phyloP scores from a whole-genome alignment of 768 basidiomycete genomes.

The Pisolithus tinctorius region DNA sequence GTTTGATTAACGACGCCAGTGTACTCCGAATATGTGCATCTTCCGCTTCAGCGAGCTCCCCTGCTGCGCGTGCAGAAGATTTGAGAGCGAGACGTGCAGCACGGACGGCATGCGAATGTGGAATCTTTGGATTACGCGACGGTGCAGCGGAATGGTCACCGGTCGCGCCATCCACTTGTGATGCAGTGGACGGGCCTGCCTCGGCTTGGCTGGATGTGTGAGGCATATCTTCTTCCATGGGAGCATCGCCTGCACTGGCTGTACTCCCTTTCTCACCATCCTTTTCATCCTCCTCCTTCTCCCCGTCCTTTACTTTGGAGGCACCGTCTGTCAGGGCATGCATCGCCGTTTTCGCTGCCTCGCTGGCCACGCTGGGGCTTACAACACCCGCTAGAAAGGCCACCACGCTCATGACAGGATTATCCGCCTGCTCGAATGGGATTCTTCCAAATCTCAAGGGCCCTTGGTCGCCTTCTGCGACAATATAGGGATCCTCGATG shows the following conservation, averaged over 20 bases:
- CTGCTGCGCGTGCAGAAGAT: constrained; percentile 82
- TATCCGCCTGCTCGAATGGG: constrained; percentile 93
- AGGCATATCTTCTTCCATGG: constrained; percentile 27
- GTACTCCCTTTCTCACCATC: constrained; percentile 27
- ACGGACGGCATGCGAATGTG: constrained; percentile 70
- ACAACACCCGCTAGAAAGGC: constrained; percentile 95
- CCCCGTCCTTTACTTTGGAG: constrained; percentile 28
- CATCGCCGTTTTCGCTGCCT: constrained; percentile 87
- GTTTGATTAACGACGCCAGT: constrained; percentile 79
- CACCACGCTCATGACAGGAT: constrained; percentile 98
- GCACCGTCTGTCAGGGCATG: constrained; percentile 69
- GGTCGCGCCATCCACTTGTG: constrained; percentile 36
- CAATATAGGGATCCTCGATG: constrained; percentile 92
- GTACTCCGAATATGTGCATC: constrained; percentile 72
- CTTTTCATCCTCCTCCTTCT: constrained; percentile 22
- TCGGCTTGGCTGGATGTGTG: constrained; percentile 7
- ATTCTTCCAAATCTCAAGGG: constrained; percentile 68
- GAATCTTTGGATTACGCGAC: constrained; percentile 33
- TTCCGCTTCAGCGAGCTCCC: constrained; percentile 73
- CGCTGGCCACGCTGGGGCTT: constrained; percentile 82
- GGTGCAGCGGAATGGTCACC: constrained; percentile 34
- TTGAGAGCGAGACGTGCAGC: constrained; percentile 85
- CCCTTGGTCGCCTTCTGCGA: constrained; percentile 69
- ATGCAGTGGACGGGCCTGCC: constrained; percentile 6
- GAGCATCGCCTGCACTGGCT: constrained; percentile 39